Conservation (phyloP, 2,329 filamentous ascomycete species). For the Orbilia brochopaga region DNA sequence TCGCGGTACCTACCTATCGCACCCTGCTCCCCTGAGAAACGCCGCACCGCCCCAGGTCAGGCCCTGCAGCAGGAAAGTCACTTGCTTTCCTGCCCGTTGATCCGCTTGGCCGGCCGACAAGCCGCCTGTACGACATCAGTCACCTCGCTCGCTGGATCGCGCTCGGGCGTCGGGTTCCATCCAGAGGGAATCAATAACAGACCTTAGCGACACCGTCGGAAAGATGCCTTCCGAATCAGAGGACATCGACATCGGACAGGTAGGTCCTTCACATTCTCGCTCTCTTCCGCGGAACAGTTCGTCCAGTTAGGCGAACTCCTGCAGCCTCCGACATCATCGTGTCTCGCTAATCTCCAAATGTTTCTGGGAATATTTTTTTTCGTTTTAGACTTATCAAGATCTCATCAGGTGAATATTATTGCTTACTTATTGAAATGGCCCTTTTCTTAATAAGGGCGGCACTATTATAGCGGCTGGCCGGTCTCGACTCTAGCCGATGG, state of each 20-base stretch:
- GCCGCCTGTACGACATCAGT: no score
- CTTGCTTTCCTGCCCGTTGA: no score
- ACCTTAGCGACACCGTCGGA: not conserved
- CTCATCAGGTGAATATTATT: slow-evolving; percentile 43
- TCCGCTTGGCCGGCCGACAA: no score
- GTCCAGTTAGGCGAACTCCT: slow-evolving; percentile 43
- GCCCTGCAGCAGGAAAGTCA: no score
- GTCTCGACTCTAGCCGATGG: no score
- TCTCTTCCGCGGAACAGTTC: not conserved
- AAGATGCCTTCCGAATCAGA: slow-evolving; percentile 50
- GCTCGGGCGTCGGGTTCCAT: not conserved
- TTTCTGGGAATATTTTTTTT: slow-evolving; percentile 7
- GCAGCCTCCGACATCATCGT: not conserved
- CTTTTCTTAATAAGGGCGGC: not conserved
- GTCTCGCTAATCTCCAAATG: slow-evolving; percentile 46
- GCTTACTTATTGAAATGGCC: slow-evolving; percentile 4
- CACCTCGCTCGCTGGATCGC: no score
- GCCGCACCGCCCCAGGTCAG: no score
- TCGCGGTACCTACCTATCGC: no score
- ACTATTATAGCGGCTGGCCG: no score
- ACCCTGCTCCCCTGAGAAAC: no score
- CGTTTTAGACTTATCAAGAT: slow-evolving; percentile 48
- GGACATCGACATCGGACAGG: slow-evolving; percentile 42
- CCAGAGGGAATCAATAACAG: slow-evolving; percentile 1
- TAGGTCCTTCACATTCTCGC: slow-evolving; percentile 3